phyloP scores from a whole-genome alignment of 2,329 filamentous ascomycete species.

The Cladosporium sp. region DNA sequence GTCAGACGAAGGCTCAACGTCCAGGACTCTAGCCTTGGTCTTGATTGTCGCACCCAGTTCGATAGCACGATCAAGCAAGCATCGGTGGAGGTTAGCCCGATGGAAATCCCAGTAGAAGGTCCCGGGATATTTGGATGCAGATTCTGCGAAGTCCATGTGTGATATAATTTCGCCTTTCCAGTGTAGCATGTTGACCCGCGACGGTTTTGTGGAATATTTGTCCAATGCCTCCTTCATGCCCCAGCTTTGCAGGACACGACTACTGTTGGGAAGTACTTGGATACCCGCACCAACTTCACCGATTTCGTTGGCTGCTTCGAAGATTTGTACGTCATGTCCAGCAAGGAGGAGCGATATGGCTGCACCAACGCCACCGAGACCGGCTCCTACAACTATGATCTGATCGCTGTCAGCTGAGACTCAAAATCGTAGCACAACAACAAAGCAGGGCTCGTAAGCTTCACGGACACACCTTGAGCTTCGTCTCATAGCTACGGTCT shows the following conservation, averaged over 20 bases:
- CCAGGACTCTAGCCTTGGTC: conserved; percentile 48
- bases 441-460: neutral
- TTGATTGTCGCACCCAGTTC: conserved; percentile 53
- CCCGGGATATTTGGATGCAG: conserved; percentile 35
- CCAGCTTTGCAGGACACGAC: conserved; percentile 53
- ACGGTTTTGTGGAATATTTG: conserved; percentile 46
- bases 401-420: conserved; percentile 26
- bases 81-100: conserved; percentile 54
- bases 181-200: conserved; percentile 52
- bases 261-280: conserved; percentile 53
- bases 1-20: conserved; percentile 36
- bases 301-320: conserved; percentile 52
- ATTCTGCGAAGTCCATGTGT: conserved; percentile 49
- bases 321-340: conserved; percentile 52
- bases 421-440: neutral
- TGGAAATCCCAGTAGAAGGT: conserved; percentile 59
- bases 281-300: conserved; percentile 56
- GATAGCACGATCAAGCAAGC: conserved; percentile 50
- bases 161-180: conserved; percentile 57
- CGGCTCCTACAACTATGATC: conserved; percentile 58
- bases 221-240: conserved; percentile 49
- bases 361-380: conserved; percentile 56
- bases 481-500: conserved; percentile 3
- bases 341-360: conserved; percentile 51
- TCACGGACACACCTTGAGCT: conserved; percentile 2